Evolutionary conservation across 2,329 filamentous ascomycete genomes (phyloP), one percentile per base, ranked within the genome.

Genomic region (Zymoseptoria tritici): DNA sequence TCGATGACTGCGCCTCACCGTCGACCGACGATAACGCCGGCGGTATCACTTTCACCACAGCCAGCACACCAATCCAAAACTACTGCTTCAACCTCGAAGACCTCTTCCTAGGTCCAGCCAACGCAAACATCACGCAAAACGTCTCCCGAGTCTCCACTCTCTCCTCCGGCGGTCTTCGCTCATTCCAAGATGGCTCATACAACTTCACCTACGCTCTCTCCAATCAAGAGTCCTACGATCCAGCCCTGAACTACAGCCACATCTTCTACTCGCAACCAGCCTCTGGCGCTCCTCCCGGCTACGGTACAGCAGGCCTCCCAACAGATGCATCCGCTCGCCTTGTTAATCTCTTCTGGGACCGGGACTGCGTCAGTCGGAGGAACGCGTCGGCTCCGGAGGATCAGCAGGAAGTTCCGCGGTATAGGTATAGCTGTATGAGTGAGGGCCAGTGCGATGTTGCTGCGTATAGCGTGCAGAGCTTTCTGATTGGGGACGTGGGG

Each of bases 41-140:
- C 11, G 22, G 36, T 4, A 42, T 56, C 36, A 56, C 54, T 46
- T 31, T 54, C 59, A 54, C 59, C 31, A 54, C 52, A n/a, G 21
- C 54, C 49, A 51, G 49, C 49, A 24, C 22, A 21, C 49, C 49
- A 5, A 2, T 20, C 11, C 19, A 11, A 4, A 21, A 21, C 22
- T 20, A 21, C 22, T 51, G 49, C 49, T 51, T 51, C 49, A 51
- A 51, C n/a, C 13, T 51, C 9, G 49, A 51, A 11, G 49, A 51
- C 19, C 49, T 51, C 9, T 51, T 51, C 13, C 16, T 16, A 5
- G 36, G 36, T 16, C 36, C 36, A 16, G 13, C 36, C 2, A 42
- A 4, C 16, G 13, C 11, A 16, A 42, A 13, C 36, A 42, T 42
- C 36, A 42, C 36, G 1, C 36, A 42, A 16, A 42, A 42, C 36